These are phyloP conservation scores for Myriangium duriaei DNA, from an alignment of 2,329 filamentous ascomycete species.

Conservation along the genomic window DNA sequence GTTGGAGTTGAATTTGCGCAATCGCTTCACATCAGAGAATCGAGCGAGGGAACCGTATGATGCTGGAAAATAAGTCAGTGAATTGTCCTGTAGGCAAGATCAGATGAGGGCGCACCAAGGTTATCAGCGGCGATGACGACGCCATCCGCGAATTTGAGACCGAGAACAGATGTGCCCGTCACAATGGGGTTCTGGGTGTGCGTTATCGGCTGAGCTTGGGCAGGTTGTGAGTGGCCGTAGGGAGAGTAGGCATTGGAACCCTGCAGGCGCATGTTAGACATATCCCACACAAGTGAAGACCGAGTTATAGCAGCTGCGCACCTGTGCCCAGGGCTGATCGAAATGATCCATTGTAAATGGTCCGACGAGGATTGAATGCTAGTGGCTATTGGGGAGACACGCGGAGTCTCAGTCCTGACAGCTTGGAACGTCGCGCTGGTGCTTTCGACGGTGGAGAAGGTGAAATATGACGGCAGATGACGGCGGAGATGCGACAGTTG, in stretches of 20 bases:
- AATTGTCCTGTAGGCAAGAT: slow-evolving; percentile 3
- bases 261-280: no score
- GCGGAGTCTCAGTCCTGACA: no score
- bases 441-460: no score
- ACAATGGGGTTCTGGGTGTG: slow-evolving; percentile 90
- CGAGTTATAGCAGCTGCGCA: no score
- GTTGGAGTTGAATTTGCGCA: slow-evolving; percentile 73
- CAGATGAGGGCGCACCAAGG: slow-evolving; percentile 49
- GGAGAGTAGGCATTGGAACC: slow-evolving; percentile 90
- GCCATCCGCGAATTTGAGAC: slow-evolving; percentile 89
- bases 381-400: no score
- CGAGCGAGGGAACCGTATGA: slow-evolving; percentile 93
- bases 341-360: no score
- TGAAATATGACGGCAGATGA: no score
- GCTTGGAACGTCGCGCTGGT: no score
- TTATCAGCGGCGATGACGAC: slow-evolving; percentile 97
- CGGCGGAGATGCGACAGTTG: no score
- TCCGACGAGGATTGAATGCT: no score
- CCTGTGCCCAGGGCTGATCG: background rate
- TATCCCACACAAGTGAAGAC: no score
- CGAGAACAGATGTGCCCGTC: slow-evolving; percentile 90
- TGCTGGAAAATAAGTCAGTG: slow-evolving; percentile 39
- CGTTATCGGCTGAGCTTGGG: slow-evolving; percentile 53
- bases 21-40: slow-evolving; percentile 92
- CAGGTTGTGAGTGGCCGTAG: slow-evolving; percentile 80